These are phyloP conservation scores for Dalbergia cochinchinensis DNA, from an alignment of 306 rosid species.

Conservation along the genomic window DNA sequence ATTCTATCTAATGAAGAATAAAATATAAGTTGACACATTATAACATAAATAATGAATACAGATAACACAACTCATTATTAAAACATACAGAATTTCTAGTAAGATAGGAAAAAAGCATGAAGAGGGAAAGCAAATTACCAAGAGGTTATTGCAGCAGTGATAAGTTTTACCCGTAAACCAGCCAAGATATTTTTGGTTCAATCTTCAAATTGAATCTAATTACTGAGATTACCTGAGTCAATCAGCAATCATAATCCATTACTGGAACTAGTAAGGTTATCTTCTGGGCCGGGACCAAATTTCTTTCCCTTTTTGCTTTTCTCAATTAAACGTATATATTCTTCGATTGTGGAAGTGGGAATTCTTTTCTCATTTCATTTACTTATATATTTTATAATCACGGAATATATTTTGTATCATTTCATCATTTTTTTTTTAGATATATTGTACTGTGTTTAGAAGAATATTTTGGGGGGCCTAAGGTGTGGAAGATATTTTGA, in stretches of 20 bases:
- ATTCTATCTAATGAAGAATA: no score
- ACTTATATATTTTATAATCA: no score
- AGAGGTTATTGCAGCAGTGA: background rate
- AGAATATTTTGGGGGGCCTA: background rate
- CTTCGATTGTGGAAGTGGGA: background rate
- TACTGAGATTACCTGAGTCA: background rate
- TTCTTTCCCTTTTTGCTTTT: constrained; percentile 4
- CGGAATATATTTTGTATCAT: no score
- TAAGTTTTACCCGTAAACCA: background rate
- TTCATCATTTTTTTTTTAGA: background rate
- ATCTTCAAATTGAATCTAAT: constrained; percentile 19
- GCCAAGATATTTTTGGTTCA: constrained; percentile 43
- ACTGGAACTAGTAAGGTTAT: constrained; percentile 28
- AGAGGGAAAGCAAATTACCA: background rate
- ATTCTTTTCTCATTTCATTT: background rate
- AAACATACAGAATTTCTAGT: background rate
- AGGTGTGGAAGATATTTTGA: constrained; percentile 30
- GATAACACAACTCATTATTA: no score
- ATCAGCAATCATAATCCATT: constrained; percentile 10
- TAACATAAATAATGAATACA: no score
- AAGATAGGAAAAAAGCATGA: background rate
- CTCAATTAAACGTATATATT: constrained; percentile 28
- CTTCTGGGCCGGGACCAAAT: constrained; percentile 27
- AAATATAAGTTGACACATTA: no score
- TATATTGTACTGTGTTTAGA: no score